These are phyloP conservation scores for Anisodus tanguticus DNA, from an alignment of 257 asterid genomes.

Conservation along the genomic window DNA sequence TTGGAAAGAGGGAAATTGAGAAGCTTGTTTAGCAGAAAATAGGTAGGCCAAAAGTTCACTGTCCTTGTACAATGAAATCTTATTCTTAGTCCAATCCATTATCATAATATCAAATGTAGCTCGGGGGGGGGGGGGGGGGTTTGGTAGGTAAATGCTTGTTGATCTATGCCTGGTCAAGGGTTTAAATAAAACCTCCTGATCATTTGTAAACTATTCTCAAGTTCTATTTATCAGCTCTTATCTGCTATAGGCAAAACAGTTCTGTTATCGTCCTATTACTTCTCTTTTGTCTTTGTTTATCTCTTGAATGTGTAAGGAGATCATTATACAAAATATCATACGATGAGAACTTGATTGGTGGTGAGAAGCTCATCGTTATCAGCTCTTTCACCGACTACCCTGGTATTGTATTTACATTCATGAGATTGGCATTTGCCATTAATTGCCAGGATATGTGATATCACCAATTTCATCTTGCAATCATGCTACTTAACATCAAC, in stretches of 20 bases:
- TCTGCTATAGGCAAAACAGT: neutral
- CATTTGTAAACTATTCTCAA: conserved; percentile 16
- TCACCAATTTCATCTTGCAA: neutral
- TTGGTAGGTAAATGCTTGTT: neutral
- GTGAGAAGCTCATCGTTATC: conserved; percentile 15
- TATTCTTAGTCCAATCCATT: conserved; percentile 35
- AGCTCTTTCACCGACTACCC: neutral
- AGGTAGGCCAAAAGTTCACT: conserved; percentile 24
- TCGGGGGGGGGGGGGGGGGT: neutral
- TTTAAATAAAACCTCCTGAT: conserved; percentile 20
- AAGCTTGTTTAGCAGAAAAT: conserved; percentile 71
- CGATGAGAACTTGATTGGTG: neutral
- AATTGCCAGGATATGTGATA: neutral
- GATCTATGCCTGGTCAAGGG: conserved; percentile 10
- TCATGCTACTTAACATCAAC: neutral
- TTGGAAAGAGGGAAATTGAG: conserved; percentile 72
- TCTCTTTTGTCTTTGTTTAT: neutral
- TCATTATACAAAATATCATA: neutral
- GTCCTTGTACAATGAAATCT: conserved; percentile 44
- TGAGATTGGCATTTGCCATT: neutral
- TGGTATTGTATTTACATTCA: neutral
- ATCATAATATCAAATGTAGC: conserved; percentile 45
- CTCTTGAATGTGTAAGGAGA: neutral
- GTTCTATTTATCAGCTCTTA: conserved; percentile 26
- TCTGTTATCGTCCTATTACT: neutral